Evolutionary conservation across 768 basidiomycete species (phyloP), one percentile per base, ranked within the genome.

Genomic region (Pleurotus sapidus): DNA sequence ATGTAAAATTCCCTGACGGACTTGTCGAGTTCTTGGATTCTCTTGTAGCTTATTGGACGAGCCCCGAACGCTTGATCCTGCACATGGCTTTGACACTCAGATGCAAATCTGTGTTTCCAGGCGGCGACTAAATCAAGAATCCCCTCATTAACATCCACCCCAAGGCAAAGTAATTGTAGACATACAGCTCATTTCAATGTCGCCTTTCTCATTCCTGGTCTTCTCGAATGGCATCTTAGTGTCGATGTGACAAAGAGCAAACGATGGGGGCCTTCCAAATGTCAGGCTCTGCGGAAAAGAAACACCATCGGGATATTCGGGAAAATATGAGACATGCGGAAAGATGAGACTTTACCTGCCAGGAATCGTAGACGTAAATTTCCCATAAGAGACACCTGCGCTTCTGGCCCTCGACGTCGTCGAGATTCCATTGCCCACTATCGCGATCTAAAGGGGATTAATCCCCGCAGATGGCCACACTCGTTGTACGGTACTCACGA

Each of bases 41-140:
- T 74, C 60, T 80, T 81, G 68, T 89, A 89, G 56, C 73, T 80
- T 0, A 86, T 84, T 2, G 82, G 71, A 9, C 78, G 78, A 1
- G 87, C 82, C 34, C 86, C 83, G 56, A 89, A 89, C 1, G 82
- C 86, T 63, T 84, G 80, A 59, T 89, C 87, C 59, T 87, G 84
- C 3, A 89, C 82, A 12, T 83, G 68, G 56, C 79, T 83, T 51
- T 86, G 72, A 62, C 87, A 88, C 63, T 85, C 78, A 2, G 81
- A 79, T 3, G 79, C 70, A 60, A 85, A 88, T 17, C 80, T 75
- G 64, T 88, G 86, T 67, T 89, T 89, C 87, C 88, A 89, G 2
- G 82, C 81, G 48, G 75, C 73, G 62, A 84, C 87, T 88, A 60
- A 12, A 50, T 55, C n/a, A 56, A 49, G 18, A 24, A 24, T 48